A percentile compares a stretch with the other conserved stretches of the same genome.
phyloP scores from a whole-genome alignment of 23 red algal species.

The Agarophyton chilense region DNA sequence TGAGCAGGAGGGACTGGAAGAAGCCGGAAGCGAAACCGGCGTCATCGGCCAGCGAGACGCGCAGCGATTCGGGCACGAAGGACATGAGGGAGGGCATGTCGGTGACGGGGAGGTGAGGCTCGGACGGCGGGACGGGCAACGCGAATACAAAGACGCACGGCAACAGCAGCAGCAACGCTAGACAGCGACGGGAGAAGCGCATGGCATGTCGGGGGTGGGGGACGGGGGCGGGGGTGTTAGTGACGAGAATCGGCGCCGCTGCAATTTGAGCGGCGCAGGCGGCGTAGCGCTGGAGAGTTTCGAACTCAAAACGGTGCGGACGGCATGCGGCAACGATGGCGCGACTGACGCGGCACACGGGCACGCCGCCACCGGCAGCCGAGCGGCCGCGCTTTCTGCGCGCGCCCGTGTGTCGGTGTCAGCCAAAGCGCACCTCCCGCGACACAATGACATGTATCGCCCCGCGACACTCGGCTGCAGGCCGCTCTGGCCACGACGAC shows the following conservation, averaged over 20 bases:
- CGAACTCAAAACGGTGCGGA: too few relatives aligned
- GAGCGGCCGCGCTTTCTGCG: too few relatives aligned
- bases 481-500: too few relatives aligned
- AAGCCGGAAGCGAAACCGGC: slow-evolving; percentile 65
- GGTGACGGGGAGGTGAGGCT: neutral
- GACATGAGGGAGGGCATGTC: slow-evolving; percentile 8
- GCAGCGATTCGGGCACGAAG: slow-evolving; percentile 17
- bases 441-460: too few relatives aligned
- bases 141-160: too few relatives aligned
- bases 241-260: neutral
- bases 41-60: slow-evolving; percentile 20
- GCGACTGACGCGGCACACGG: neutral
- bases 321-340: neutral
- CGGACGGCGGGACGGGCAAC: too few relatives aligned
- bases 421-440: too few relatives aligned
- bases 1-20: slow-evolving; percentile 80
- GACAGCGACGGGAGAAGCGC: neutral
- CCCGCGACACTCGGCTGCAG: too few relatives aligned
- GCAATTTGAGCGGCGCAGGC: neutral
- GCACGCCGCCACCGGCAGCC: neutral
- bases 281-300: too few relatives aligned
- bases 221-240: neutral
- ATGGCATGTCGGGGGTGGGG: neutral
- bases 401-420: too few relatives aligned
- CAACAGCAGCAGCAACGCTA: neutral